phyloP scores from a whole-genome alignment of 1,284 basidiomycete species.

The Sporisorium iseilematis-ciliati region DNA sequence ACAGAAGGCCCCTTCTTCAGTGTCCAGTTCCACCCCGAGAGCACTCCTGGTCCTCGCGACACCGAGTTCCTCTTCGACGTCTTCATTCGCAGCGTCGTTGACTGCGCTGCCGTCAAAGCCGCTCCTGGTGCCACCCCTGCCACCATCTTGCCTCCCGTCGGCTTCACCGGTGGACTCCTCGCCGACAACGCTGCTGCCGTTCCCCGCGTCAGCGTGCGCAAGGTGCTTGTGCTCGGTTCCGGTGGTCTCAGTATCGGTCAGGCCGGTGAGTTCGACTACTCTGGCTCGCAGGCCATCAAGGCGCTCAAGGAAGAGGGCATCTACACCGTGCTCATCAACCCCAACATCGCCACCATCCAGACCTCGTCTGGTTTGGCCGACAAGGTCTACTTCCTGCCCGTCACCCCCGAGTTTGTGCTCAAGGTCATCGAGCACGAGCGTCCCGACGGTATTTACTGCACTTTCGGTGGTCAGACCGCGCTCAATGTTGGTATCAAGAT shows the following conservation, averaged over 20 bases:
- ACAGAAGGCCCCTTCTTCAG: constrained; percentile 90
- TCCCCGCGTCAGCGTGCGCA: constrained; percentile 83
- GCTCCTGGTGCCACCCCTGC: constrained; percentile 37
- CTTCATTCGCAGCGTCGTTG: constrained; percentile 88
- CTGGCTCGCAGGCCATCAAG: constrained; percentile 98
- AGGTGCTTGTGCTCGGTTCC: constrained; percentile 97
- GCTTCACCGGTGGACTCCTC: constrained; percentile 87
- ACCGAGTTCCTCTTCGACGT: constrained; percentile 99
- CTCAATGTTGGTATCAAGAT: constrained; percentile 96
- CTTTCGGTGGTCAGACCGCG: constrained; percentile 98
- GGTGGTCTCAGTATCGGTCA: constrained; percentile 98
- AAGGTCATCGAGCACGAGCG: constrained; percentile 99
- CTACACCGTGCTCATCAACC: constrained; percentile 95
- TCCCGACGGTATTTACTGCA: constrained; percentile 98
- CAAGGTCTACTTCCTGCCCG: constrained; percentile 99
- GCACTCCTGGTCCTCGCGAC: constrained; percentile 96
- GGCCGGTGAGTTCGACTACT: constrained; percentile 99
- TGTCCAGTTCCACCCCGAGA: constrained; percentile 99
- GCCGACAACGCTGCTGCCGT: constrained; percentile 83
- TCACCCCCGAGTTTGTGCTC: constrained; percentile 95
- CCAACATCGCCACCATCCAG: constrained; percentile 99
- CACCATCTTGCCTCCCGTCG: constrained; percentile 74
- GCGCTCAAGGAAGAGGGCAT: constrained; percentile 98
- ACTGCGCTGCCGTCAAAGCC: constrained; percentile 78
- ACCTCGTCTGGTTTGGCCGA: constrained; percentile 97